Base-by-base conservation (phyloP, 2,329 filamentous ascomycete species). In the Knoxdaviesia proteae region DNA sequence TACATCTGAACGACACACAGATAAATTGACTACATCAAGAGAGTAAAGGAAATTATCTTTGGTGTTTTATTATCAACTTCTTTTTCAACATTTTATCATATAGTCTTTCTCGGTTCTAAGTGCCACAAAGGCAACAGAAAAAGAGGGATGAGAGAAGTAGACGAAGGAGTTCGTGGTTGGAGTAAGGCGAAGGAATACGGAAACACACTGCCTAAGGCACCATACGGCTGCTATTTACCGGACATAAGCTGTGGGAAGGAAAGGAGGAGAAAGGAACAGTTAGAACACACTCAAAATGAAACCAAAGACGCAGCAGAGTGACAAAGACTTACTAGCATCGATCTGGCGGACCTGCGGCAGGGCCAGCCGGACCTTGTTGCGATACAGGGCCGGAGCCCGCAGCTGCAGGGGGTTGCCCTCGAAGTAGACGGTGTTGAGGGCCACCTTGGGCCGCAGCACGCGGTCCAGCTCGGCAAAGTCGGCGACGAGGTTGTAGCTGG, bases 341-440 rank as follows among this genome's bases (percentile, higher is more conserved):
- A 98, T 94, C 65, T 98, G 87, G 56, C 73, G 73, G 42, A 98
- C 65, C 58, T 90, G 80, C 45, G 90, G 90, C 58, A 98, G 60
- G 34, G 86, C 81, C 57, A 98, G 61, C 46, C 80, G 71, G 38
- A 98, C 76, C 62, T 98, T 98, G 62, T 94, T 96, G 53, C 90
- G 69, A 60, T 98, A 98, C 47, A 94, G 61, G 1, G 83, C 82
- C n/a, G 82, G 81, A 5, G 72, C 74, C 43, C 69, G 71, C 47
- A 76, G 67, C 62, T 98, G 90, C 51, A 98, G 59, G 31, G 87
- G 88, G 53, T 93, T 94, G 1, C 86, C 87, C 56, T 98, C 90
- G 49, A 98, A 92, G 57, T 98, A 98, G 7, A 98, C 88, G 1
- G 90, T 94, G 46, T 78, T 75, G 50, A 96, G 61, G 35, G 77